Evolutionary conservation across 2,329 filamentous ascomycete species (phyloP), one percentile per base, ranked within the genome.

Genomic region (Nothophoma quercina): DNA sequence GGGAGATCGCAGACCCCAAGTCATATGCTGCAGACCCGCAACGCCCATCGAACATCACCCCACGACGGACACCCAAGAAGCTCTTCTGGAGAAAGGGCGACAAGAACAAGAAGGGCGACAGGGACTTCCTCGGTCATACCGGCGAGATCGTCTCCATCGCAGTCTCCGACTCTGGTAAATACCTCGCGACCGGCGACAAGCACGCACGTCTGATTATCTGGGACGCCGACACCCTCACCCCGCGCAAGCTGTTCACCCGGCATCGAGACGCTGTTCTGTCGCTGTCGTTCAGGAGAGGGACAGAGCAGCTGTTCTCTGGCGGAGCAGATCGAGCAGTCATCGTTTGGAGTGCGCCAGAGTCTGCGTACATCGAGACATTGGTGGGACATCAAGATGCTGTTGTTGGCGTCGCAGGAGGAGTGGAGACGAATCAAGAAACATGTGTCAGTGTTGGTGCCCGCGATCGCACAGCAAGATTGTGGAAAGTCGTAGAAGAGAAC

Each of bases 301-400:
- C 83, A 28, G 96, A 97, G 68, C 93, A 97, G 75, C 79, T 99
- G 16, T 99, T 96, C 78, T 96, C 91, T 3, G 88, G 89, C 51
- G 95, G 91, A 46, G 90, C 88, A 67, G 95, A 99, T 75, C 86
- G 95, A 33, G 96, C 93, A 2, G 88, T 99, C 70, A 98, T 98
- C 75, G 89, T 96, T 25, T 99, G 93, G 91, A 93, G 89, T 62
- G 79, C 97, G 34, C 89, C 96, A 64, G 92, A 96, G 72, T 82
- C 96, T 56, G 91, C 93, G 36, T 99, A 98, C 69, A 85, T 97
- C 23, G 95, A 99, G 75, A 98, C 93, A 0, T 81, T 99, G 0
- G 98, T 97, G 70, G 95, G 95, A 35, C 95, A 99, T 76, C 93
- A 97, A 71, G 93, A 98, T 71, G 84, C 90, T 59, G 89, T 98